These are phyloP conservation scores for Penicillium fimorum DNA, from an alignment of 495 filamentous ascomycete species.

Conservation along the genomic window DNA sequence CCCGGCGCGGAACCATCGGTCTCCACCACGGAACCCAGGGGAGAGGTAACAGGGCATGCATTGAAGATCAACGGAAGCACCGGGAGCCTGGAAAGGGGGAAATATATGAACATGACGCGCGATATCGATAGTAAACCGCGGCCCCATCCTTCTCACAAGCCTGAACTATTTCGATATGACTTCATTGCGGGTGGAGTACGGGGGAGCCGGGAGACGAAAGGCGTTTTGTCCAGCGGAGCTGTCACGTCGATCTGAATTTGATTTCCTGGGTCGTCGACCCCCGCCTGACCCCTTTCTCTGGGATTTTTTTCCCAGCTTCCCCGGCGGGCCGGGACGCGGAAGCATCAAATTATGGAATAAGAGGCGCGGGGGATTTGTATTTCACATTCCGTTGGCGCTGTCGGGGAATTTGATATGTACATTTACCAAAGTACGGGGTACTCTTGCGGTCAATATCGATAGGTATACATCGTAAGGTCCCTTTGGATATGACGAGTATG, in stretches of 20 bases:
- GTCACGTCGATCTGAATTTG: slow-evolving; percentile 6
- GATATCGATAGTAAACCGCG: slow-evolving; percentile 7
- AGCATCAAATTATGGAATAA: slow-evolving; percentile 10
- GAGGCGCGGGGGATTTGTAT: slow-evolving; percentile 6
- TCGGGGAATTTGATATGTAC: not conserved
- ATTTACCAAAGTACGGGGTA: slow-evolving; percentile 1
- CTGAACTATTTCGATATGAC: not conserved
- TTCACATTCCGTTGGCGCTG: not conserved
- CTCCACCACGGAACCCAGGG: slow-evolving; percentile 11
- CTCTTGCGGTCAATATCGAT: not conserved
- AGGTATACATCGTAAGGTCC: not conserved
- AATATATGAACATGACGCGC: slow-evolving; percentile 5
- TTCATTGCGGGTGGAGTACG: not conserved
- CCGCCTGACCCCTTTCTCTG: not conserved
- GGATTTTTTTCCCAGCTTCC: slow-evolving; percentile 8
- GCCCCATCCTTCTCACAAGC: slow-evolving; percentile 6
- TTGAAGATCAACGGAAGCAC: slow-evolving; percentile 14
- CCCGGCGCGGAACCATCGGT: not conserved
- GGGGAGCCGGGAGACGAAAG: not conserved
- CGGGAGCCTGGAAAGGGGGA: slow-evolving; percentile 19
- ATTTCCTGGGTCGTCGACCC: not conserved
- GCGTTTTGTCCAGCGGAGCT: not conserved
- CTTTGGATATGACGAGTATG: slow-evolving; percentile 2
- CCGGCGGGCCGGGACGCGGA: slow-evolving; percentile 18
- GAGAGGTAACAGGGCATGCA: slow-evolving; percentile 12